Evolutionary conservation across 345 rosid species (phyloP).

Genomic region (Arabidopsis arenosa): DNA sequence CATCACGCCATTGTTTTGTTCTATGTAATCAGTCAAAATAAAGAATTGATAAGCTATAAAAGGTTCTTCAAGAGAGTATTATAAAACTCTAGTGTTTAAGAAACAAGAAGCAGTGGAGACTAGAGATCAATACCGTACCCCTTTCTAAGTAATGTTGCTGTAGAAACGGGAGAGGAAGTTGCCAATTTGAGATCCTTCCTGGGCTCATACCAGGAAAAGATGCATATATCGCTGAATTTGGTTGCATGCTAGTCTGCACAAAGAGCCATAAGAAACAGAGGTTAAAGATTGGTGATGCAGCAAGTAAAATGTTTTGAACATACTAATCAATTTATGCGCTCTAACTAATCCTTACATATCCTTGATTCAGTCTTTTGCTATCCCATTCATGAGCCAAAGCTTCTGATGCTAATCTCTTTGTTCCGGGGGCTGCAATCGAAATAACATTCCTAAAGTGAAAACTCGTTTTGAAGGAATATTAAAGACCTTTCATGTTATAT

Average conservation of each 20-base stretch:
- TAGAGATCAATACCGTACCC: constrained; percentile 55
- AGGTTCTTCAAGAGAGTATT: no score
- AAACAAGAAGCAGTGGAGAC: constrained; percentile 15
- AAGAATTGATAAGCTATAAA: not conserved
- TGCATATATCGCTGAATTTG: constrained; percentile 47
- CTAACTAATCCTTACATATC: constrained; percentile 56
- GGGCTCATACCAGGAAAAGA: constrained; percentile 49
- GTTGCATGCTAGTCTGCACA: constrained; percentile 42
- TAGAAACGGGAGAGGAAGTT: constrained; percentile 53
- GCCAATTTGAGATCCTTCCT: constrained; percentile 58
- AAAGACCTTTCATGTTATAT: not conserved
- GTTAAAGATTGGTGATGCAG: not conserved
- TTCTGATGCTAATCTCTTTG: constrained; percentile 77
- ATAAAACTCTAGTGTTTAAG: not conserved
- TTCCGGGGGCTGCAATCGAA: constrained; percentile 55
- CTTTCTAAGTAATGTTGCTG: constrained; percentile 71
- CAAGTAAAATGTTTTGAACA: not conserved
- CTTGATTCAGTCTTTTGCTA: constrained; percentile 75
- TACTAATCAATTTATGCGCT: not conserved
- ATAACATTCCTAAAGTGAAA: not conserved
- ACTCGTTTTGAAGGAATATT: not conserved
- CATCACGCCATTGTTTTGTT: constrained; percentile 87
- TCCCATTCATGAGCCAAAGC: constrained; percentile 69
- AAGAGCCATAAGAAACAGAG: constrained; percentile 13
- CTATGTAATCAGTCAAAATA: constrained; percentile 45